Percentiles rank a stretch among this genome's conserved stretches.
These are phyloP conservation scores for Pseudogymnoascus destructans DNA, from an alignment of 2,329 filamentous ascomycete species.

Conservation along the genomic window DNA sequence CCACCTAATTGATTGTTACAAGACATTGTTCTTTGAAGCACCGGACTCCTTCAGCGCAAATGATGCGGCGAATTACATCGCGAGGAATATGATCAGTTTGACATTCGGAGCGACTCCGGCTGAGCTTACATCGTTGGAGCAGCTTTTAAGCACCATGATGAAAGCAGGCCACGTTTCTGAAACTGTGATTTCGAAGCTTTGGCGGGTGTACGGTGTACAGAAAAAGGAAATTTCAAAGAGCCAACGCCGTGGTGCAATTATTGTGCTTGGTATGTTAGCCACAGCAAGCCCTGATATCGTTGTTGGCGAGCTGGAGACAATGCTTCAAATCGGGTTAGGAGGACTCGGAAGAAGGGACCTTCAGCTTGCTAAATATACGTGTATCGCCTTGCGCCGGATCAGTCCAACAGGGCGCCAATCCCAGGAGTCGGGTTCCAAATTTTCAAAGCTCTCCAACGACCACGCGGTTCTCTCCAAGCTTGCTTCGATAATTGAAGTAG, in stretches of 20 bases:
- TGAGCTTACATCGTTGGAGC: conserved; percentile 88
- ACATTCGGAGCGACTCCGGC: conserved; percentile 92
- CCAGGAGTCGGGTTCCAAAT: conserved; percentile 55
- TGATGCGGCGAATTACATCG: conserved; percentile 88
- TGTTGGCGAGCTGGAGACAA: conserved; percentile 86
- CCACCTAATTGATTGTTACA: conserved; percentile 94
- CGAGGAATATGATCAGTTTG: conserved; percentile 96
- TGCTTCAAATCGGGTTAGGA: conserved; percentile 81
- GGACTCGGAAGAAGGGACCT: conserved; percentile 68
- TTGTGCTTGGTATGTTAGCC: conserved; percentile 92
- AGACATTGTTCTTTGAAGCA: conserved; percentile 87
- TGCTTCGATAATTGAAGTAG: conserved; percentile 72
- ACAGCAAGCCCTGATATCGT: conserved; percentile 87
- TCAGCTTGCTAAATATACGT: conserved; percentile 86
- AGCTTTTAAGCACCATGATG: conserved; percentile 95
- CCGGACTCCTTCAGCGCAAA: conserved; percentile 78
- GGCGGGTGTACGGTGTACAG: conserved; percentile 94
- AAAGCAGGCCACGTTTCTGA: conserved; percentile 78
- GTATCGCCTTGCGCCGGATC: conserved; percentile 81
- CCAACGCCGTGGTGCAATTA: conserved; percentile 85
- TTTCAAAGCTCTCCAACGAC: conserved; percentile 76
- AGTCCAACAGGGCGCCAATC: conserved; percentile 71
- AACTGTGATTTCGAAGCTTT: conserved; percentile 77
- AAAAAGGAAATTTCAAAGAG: conserved; percentile 85
- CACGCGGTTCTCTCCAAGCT: conserved; percentile 75